These are phyloP conservation scores for Microbotryum scabiosae DNA, from an alignment of 1,284 basidiomycete genomes.

Conservation along the genomic window DNA sequence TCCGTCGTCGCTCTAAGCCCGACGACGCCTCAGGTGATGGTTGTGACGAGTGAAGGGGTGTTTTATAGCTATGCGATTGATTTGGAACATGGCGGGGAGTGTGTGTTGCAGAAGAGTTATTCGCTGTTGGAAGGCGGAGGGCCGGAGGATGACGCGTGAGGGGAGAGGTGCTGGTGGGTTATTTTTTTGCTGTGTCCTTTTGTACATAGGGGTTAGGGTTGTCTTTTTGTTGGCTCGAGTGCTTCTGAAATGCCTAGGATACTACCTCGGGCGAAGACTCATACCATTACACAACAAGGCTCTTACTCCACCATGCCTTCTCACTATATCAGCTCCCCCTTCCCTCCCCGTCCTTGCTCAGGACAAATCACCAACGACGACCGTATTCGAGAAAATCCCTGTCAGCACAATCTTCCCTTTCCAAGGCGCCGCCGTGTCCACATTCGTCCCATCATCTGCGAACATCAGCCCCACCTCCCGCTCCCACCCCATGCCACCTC, in stretches of 20 bases:
- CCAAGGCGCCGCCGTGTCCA: conserved; percentile 24
- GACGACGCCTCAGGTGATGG: conserved; percentile 93
- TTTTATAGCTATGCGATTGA: conserved; percentile 96
- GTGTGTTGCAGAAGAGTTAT: conserved; percentile 87
- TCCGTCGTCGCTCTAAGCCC: conserved; percentile 76
- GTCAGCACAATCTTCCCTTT: conserved; percentile 27
- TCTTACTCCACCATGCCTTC: too few relatives aligned
- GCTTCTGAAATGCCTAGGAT: too few relatives aligned
- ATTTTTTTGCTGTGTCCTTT: too few relatives aligned
- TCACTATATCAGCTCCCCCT: too few relatives aligned
- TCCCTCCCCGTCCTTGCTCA: neutral
- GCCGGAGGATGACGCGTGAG: neutral
- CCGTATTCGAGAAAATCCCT: conserved; percentile 9
- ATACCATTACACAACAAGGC: too few relatives aligned
- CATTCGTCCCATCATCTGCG: conserved; percentile 20
- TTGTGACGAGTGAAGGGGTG: conserved; percentile 87
- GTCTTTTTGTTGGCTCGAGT: too few relatives aligned
- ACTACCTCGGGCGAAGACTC: too few relatives aligned
- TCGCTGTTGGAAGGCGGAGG: conserved; percentile 26
- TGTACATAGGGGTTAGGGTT: too few relatives aligned
- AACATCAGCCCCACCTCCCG: conserved; percentile 18
- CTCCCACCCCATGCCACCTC: conserved; percentile 11
- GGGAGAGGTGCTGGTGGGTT: too few relatives aligned
- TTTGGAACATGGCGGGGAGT: conserved; percentile 91
- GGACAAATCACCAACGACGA: neutral